Conservation (phyloP, 2,329 filamentous ascomycete genomes). For the Gnomoniopsis smithogilvyi region DNA sequence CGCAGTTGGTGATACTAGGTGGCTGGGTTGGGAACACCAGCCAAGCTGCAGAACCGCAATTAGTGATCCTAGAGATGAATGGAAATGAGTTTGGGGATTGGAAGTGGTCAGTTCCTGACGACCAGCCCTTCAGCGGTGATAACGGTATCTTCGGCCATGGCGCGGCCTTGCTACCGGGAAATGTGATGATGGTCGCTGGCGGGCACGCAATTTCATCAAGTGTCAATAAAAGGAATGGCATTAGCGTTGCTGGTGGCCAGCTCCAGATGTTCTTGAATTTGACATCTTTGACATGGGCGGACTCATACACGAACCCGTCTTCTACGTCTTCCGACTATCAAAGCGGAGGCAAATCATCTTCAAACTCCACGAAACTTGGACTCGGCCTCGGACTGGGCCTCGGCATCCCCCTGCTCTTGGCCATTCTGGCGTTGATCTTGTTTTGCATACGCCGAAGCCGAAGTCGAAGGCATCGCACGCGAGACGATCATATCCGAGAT, state of each 20-base stretch:
- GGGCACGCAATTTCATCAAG: constrained; percentile 49
- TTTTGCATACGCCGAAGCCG: constrained; percentile 50
- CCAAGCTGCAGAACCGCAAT: constrained; percentile 75
- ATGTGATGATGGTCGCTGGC: constrained; percentile 66
- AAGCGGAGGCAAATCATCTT: not conserved
- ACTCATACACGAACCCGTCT: constrained; percentile 46
- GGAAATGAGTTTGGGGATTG: constrained; percentile 67
- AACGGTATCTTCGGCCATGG: constrained; percentile 60
- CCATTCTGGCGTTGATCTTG: constrained; percentile 37
- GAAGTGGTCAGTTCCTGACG: constrained; percentile 64
- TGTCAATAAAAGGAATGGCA: constrained; percentile 16
- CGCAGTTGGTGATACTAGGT: constrained; percentile 73
- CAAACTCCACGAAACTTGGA: constrained; percentile 46
- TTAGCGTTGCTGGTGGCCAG: constrained; percentile 11
- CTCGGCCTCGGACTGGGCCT: constrained; percentile 65
- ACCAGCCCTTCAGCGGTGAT: constrained; percentile 38
- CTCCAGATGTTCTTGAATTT: constrained; percentile 52
- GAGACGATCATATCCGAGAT: constrained; percentile 32
- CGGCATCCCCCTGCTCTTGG: constrained; percentile 51
- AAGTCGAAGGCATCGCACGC: constrained; percentile 29
- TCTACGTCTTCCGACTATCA: constrained; percentile 6
- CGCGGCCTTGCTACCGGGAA: constrained; percentile 60
- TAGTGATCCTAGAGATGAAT: constrained; percentile 73
- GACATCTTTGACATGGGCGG: constrained; percentile 52
- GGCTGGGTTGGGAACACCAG: constrained; percentile 87